These are phyloP conservation scores for Microsporum canis DNA, from an alignment of 2,329 filamentous ascomycete genomes.

Conservation along the genomic window DNA sequence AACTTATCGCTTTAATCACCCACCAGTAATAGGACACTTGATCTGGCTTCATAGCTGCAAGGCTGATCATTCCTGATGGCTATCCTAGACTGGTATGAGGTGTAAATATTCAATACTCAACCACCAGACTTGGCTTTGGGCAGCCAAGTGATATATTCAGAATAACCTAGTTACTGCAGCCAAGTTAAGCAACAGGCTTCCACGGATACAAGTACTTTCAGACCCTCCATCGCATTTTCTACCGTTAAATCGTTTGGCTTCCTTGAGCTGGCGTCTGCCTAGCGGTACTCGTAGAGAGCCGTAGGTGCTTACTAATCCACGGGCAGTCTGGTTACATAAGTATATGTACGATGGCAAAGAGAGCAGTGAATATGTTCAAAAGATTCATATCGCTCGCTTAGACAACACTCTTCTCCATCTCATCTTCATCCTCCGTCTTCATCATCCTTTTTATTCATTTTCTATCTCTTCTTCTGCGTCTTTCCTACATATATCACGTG, in stretches of 20 bases:
- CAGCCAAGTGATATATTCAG: not conserved
- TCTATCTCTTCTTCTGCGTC: not conserved
- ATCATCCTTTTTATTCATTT: not conserved
- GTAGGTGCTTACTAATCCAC: too few species aligned
- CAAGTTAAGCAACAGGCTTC: not conserved
- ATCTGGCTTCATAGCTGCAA: not conserved
- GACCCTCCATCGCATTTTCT: constrained; percentile 16
- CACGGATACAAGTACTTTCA: constrained; percentile 17
- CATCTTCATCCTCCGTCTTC: not conserved
- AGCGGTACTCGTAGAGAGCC: too few species aligned
- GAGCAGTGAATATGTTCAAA: too few species aligned
- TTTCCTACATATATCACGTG: not conserved
- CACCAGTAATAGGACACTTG: not conserved
- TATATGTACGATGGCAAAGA: too few species aligned
- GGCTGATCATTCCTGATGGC: not conserved
- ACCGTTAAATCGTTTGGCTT: too few species aligned
- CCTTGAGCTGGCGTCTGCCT: too few species aligned
- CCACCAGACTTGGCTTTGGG: not conserved
- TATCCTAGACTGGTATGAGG: too few species aligned
- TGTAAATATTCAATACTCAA: too few species aligned
- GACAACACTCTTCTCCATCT: not conserved
- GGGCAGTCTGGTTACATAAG: too few species aligned
- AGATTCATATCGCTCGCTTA: too few species aligned
- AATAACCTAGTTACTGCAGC: too few species aligned
- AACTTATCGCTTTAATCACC: not conserved